These are phyloP conservation scores for Syzygium malaccense DNA, from an alignment of 441 rosid genomes.

Conservation along the genomic window DNA sequence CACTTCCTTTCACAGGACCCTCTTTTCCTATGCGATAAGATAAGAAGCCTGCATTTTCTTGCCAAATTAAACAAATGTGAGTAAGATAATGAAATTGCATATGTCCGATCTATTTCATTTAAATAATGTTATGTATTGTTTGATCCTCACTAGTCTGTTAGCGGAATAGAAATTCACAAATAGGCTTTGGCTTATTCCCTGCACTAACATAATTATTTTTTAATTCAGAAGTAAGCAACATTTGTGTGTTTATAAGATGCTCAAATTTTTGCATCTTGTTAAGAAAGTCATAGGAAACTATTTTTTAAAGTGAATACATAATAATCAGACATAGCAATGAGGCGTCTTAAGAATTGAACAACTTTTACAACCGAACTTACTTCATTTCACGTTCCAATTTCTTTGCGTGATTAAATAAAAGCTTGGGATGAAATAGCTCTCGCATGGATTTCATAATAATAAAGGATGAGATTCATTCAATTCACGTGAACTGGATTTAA, in stretches of 20 bases:
- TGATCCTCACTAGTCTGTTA: no score
- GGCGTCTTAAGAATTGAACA: no score
- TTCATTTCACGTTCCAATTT: not conserved
- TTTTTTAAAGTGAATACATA: no score
- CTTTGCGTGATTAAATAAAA: not conserved
- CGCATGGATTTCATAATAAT: not conserved
- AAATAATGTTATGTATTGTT: no score
- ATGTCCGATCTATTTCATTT: not conserved
- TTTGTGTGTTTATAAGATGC: no score
- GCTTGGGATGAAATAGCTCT: not conserved
- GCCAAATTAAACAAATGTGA: not conserved
- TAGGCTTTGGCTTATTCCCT: no score
- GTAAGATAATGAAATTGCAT: not conserved
- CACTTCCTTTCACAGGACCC: not conserved
- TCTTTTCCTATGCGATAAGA: not conserved
- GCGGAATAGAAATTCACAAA: no score
- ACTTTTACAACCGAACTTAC: not conserved
- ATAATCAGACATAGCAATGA: not conserved
- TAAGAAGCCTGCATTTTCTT: not conserved
- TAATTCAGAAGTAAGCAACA: no score
- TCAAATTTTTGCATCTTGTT: no score
- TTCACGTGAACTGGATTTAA: not conserved
- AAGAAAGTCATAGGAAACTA: no score
- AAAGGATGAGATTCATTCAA: not conserved
- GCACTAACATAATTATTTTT: no score